Base-by-base conservation (phyloP, 129 eudicot genomes). In the Lactuca saligna region DNA sequence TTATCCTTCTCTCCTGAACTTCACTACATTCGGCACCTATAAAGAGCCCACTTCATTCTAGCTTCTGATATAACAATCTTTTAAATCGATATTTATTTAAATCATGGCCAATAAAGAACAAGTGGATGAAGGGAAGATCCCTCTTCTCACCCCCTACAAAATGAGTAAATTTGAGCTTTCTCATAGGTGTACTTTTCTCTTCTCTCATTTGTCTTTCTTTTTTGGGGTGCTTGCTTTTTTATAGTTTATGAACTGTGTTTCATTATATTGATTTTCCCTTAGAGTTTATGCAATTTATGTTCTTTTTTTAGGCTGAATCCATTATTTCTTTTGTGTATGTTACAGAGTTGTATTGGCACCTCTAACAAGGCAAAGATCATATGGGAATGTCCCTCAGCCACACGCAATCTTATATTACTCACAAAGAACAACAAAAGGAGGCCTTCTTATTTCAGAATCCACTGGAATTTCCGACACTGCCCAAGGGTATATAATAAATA, bases 131-230 rank as follows among this genome's bases (percentile, higher is more conserved):
- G 31, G 5, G 48, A 50, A 77, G 63, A 50, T 49, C 63, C 77
- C 78, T 58, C 74, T 80, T 51, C 58, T 81, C 2, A 68, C 88
- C 7, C 80, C 88, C n/a, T 77, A 68, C 69, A 64, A 64, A 42
- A 62, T 80, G 82, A 80, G 88, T 6, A 64, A 53, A 11, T 80
- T 83, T 75, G 72, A 83, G 39, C 80, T 80, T 25, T 83, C 85
- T 65, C 85, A 83, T 60, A 83, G 88, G 87, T 83, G 32, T n/a
- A n/a, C 20, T 20, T 51, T 63, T 16, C 29, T 17, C 10, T 38
- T 38, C 3, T 38, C 6, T 25, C 33, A 14, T 16, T 17, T 49
- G 13, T 46, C 41, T 71, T 57, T n/a, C 13, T 31, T 25, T 25
- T 1, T 25, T 25, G 1, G 29, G 29, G 2, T 25, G 29, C 29